These are phyloP conservation scores for Colletotrichum sp. DNA, from an alignment of 2,329 filamentous ascomycete species.

Conservation along the genomic window DNA sequence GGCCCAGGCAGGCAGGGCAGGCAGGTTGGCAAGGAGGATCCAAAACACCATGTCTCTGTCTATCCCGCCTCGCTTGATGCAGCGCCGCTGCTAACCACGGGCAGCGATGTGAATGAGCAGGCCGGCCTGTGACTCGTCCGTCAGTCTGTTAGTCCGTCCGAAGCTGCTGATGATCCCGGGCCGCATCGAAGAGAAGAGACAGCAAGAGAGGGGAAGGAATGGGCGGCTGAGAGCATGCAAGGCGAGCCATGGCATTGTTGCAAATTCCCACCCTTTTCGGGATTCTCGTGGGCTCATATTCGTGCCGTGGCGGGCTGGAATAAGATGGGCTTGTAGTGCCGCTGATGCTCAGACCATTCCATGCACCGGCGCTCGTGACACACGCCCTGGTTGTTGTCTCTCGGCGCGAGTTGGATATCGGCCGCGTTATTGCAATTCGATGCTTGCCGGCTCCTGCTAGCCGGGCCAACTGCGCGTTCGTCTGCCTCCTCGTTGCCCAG, in stretches of 20 bases:
- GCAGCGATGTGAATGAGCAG: neutral
- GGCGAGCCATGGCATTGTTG: neutral
- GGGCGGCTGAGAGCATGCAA: neutral
- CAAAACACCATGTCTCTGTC: conserved; percentile 16
- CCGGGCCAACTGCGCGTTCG: neutral
- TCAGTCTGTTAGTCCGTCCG: neutral
- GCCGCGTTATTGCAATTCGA: neutral
- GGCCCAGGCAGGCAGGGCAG: neutral
- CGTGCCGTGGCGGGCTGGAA: conserved; percentile 5
- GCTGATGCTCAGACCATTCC: conserved; percentile 19
- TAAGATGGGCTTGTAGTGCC: conserved; percentile 4
- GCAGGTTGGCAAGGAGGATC: neutral
- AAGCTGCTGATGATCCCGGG: neutral
- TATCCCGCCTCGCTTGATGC: neutral
- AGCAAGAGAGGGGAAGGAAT: neutral
- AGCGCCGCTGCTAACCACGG: neutral
- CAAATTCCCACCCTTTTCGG: neutral
- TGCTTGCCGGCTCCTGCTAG: neutral
- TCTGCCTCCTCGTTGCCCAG: neutral
- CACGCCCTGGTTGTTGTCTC: neutral
- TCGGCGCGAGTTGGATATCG: neutral
- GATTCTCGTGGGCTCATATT: neutral
- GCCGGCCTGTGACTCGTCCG: neutral
- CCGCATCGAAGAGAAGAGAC: neutral
- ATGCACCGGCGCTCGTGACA: neutral